These are phyloP conservation scores for Coccomyxa sp. DNA, from an alignment of 139 green algal genomes.

Conservation along the genomic window DNA sequence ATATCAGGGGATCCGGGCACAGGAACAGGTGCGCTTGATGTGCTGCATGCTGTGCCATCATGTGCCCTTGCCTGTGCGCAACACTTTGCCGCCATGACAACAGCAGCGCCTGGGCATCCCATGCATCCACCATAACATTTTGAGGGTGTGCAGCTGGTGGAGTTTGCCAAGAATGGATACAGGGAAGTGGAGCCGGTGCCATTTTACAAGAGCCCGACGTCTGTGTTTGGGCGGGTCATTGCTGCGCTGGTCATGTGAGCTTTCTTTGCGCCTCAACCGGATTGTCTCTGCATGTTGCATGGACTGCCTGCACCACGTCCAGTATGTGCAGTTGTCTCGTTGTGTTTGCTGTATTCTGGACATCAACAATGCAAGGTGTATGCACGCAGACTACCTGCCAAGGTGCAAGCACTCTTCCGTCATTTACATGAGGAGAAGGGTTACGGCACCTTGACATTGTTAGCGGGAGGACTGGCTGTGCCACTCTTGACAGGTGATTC, in stretches of 20 bases:
- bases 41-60: no score
- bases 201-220: neutral
- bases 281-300: neutral
- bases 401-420: neutral
- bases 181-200: neutral
- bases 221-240: neutral
- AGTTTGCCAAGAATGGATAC: neutral
- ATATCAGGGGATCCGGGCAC: neutral
- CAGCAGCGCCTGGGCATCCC: neutral
- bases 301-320: neutral
- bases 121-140: neutral
- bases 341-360: no score
- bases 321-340: neutral
- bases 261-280: neutral
- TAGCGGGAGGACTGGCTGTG: neutral
- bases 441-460: neutral
- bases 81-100: neutral
- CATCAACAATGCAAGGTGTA: neutral
- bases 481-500: neutral
- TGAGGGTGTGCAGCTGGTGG: neutral
- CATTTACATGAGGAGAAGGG: conserved; percentile 4
- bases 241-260: neutral
- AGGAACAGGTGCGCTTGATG: neutral
- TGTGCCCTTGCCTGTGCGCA: no score
- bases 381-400: neutral